Conservation (phyloP, 129 eudicot species). For the Flaveria bidentis region DNA sequence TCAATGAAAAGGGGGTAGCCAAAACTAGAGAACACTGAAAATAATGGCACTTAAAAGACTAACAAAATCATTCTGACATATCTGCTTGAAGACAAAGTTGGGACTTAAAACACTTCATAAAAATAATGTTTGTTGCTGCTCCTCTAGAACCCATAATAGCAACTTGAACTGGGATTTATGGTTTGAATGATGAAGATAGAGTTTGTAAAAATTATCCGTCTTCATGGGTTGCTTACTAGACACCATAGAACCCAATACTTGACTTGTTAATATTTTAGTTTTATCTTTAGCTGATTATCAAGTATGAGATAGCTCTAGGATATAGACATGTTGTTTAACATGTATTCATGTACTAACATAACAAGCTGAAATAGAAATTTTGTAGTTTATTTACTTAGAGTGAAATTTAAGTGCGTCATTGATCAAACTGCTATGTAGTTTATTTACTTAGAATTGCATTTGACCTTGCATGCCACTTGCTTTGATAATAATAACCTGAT, state of each 20-base stretch:
- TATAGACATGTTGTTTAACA: not conserved
- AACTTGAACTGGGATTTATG: not conserved
- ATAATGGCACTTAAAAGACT: conserved; percentile 2
- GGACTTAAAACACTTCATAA: not conserved
- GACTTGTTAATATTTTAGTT: no score
- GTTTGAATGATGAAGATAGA: not conserved
- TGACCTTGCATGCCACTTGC: not conserved
- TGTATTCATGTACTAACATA: not conserved
- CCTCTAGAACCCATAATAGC: not conserved
- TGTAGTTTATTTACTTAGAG: not conserved
- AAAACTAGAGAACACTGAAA: not conserved
- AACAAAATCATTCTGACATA: not conserved
- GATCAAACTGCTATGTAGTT: not conserved
- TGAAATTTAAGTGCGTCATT: not conserved
- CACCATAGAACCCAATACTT: not conserved
- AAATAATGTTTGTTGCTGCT: not conserved
- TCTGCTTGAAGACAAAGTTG: not conserved
- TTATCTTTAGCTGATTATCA: no score
- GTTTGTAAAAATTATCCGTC: not conserved
- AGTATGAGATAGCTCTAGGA: not conserved
- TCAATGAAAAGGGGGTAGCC: not conserved
- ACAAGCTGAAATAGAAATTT: not conserved
- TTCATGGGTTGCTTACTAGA: not conserved
- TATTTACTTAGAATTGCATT: not conserved
- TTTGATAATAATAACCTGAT: not conserved